These are phyloP conservation scores for Microcyclospora pomicola DNA, from an alignment of 2,329 filamentous ascomycete species.

Conservation along the genomic window DNA sequence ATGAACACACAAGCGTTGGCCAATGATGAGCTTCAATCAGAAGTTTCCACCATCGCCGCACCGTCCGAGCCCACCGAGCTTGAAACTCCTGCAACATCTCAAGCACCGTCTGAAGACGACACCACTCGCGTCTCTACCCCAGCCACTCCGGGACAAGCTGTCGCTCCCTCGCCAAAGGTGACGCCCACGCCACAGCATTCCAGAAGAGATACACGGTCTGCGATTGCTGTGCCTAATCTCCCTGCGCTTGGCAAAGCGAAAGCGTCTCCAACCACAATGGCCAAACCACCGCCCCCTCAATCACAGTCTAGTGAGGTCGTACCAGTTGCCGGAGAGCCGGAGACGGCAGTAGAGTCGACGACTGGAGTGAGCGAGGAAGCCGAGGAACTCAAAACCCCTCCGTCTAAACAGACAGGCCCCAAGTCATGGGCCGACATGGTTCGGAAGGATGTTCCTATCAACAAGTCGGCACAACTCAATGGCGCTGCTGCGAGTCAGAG, in stretches of 20 bases:
- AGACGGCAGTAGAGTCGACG: conserved; percentile 3
- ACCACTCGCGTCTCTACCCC: conserved; percentile 33
- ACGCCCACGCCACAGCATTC: conserved; percentile 18
- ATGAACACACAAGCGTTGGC: conserved; percentile 17
- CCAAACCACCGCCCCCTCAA: conserved; percentile 14
- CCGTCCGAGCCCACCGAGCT: conserved; percentile 25
- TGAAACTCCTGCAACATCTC: conserved; percentile 45
- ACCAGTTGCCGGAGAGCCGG: background rate
- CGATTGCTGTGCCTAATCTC: conserved; percentile 39
- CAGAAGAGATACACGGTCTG: conserved; percentile 30
- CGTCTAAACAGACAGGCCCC: conserved; percentile 23
- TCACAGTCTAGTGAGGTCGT: background rate
- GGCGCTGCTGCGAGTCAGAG: conserved; percentile 11
- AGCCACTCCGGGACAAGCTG: conserved; percentile 29
- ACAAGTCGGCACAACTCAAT: background rate
- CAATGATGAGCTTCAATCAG: conserved; percentile 25
- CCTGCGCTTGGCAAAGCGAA: conserved; percentile 34
- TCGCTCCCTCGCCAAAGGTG: conserved; percentile 18
- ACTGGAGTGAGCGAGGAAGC: conserved; percentile 18
- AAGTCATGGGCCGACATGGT: conserved; percentile 59
- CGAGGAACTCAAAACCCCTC: conserved; percentile 28
- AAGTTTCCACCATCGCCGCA: conserved; percentile 31
- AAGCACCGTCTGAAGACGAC: conserved; percentile 43
- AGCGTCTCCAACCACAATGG: conserved; percentile 23
- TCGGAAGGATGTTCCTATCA: conserved; percentile 19